These are phyloP conservation scores for Ophiosphaerella korrae DNA, from an alignment of 2,329 filamentous ascomycete species.

Conservation along the genomic window DNA sequence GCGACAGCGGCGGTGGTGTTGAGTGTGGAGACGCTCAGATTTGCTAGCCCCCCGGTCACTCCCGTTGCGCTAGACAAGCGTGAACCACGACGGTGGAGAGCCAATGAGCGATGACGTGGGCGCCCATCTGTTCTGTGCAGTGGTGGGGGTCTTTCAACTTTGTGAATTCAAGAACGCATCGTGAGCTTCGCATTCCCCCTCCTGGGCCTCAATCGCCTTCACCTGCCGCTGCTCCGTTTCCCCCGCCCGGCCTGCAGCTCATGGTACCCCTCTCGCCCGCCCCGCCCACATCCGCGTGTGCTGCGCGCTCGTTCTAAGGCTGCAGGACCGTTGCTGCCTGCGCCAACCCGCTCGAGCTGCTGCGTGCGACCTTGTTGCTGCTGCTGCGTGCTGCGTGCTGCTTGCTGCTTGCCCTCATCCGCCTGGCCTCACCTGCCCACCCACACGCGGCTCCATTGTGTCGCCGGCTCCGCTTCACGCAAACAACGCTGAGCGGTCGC, in stretches of 20 bases:
- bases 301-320: slow-evolving; percentile 29
- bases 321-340: slow-evolving; percentile 32
- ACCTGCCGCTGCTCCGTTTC: slow-evolving; percentile 1
- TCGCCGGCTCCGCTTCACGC: slow-evolving; percentile 23
- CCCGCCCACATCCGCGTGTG: slow-evolving; percentile 21
- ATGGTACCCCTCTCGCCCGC: slow-evolving; percentile 31
- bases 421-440: slow-evolving; percentile 23
- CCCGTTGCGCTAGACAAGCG: neutral
- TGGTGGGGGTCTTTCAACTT: slow-evolving; percentile 10
- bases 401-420: slow-evolving; percentile 25
- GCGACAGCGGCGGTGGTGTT: too few species aligned
- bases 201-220: slow-evolving; percentile 62
- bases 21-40: neutral
- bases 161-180: slow-evolving; percentile 10
- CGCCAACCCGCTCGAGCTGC: too few species aligned
- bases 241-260: slow-evolving; percentile 21
- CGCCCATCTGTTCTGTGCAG: neutral
- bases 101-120: slow-evolving; percentile 11
- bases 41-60: neutral
- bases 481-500: slow-evolving; percentile 18
- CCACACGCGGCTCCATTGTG: slow-evolving; percentile 14
- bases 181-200: slow-evolving; percentile 75
- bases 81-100: neutral
- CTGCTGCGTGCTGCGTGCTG: slow-evolving; percentile 3
- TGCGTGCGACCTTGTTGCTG: too few species aligned